phyloP scores from a whole-genome alignment of 2,329 filamentous ascomycete species.

The Diaporthe helianthi region DNA sequence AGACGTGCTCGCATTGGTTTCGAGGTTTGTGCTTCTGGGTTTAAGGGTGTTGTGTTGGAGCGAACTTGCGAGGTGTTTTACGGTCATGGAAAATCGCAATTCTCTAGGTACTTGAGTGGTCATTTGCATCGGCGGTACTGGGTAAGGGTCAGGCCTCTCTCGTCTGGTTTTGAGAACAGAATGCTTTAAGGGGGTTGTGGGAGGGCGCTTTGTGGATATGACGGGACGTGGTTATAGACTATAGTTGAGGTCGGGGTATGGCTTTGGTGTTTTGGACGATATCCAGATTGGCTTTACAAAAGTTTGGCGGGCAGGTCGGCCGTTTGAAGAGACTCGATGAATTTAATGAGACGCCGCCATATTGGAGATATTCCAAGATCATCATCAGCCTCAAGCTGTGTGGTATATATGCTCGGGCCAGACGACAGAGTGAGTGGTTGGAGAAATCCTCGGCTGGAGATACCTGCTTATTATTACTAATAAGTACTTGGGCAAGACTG shows the following conservation, averaged over 20 bases:
- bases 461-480: no score
- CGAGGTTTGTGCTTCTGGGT: neutral
- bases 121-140: neutral
- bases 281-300: conserved; percentile 18
- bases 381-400: neutral
- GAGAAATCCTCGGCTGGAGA: neutral
- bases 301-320: neutral
- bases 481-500: no score
- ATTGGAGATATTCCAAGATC: neutral
- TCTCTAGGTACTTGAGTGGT: no score
- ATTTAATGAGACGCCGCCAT: neutral
- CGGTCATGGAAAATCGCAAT: neutral
- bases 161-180: neutral
- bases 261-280: conserved; percentile 16
- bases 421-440: neutral
- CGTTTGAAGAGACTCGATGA: neutral
- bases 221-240: neutral
- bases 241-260: neutral
- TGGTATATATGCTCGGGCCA: neutral
- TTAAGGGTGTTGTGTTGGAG: neutral
- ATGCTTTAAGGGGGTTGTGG: neutral
- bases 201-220: conserved; percentile 7
- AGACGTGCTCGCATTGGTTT: conserved; percentile 34
- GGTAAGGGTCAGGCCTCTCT: neutral
- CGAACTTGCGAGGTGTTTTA: conserved; percentile 1